phyloP scores from a whole-genome alignment of 352 stramenopile species.

The Achlya hypogyna region DNA sequence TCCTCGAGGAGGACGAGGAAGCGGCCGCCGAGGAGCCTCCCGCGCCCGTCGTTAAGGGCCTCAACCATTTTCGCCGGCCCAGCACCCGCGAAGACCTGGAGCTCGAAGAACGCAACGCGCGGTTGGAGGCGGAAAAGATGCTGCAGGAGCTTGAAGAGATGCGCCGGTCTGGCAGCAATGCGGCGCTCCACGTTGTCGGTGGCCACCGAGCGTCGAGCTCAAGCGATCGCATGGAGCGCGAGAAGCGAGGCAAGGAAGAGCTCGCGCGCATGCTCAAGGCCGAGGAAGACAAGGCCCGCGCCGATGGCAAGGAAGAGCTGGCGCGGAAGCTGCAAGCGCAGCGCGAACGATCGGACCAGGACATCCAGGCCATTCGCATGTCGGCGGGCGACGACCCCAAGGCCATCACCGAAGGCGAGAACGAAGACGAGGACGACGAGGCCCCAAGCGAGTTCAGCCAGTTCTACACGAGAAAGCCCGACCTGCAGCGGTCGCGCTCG shows the following conservation, averaged over 20 bases:
- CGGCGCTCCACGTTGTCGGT: slow-evolving; percentile 20
- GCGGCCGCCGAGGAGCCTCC: not conserved
- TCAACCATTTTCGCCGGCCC: not conserved
- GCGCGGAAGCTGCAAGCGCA: slow-evolving; percentile 75
- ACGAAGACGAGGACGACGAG: not conserved
- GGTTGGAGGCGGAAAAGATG: slow-evolving; percentile 70
- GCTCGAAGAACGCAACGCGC: slow-evolving; percentile 63
- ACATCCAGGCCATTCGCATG: slow-evolving; percentile 22
- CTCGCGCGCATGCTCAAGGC: slow-evolving; percentile 65
- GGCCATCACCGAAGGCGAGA: not conserved
- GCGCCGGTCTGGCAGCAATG: slow-evolving; percentile 32
- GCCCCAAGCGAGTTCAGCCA: slow-evolving; percentile 21
- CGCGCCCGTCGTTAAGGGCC: not conserved
- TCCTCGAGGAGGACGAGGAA: not conserved
- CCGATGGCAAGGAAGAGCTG: slow-evolving; percentile 59
- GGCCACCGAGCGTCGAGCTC: slow-evolving; percentile 45
- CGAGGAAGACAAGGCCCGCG: slow-evolving; percentile 69
- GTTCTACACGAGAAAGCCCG: slow-evolving; percentile 16
- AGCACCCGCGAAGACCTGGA: slow-evolving; percentile 25
- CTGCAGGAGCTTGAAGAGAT: slow-evolving; percentile 74
- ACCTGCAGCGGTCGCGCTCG: not conserved
- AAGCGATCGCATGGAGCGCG: slow-evolving; percentile 48
- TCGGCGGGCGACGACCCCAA: not conserved
- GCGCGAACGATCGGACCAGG: slow-evolving; percentile 57
- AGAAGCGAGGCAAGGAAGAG: slow-evolving; percentile 67